Conservation (phyloP, 305 asterid genomes). For the Solanum hybrid region DNA sequence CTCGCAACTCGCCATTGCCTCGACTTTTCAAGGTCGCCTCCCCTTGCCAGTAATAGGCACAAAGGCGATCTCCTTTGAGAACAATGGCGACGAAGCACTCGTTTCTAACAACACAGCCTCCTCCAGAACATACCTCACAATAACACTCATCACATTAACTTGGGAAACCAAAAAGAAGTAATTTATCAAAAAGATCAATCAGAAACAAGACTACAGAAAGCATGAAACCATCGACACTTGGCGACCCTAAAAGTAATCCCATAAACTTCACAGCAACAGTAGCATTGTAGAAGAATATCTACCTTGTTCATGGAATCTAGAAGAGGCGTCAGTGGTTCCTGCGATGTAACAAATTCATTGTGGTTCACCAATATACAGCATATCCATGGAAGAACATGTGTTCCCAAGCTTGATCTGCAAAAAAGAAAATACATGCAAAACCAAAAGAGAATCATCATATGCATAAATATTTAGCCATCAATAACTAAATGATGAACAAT, state of each 20-base stretch:
- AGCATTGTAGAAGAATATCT: neutral
- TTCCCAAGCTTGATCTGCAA: conserved; percentile 46
- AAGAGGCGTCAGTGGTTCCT: conserved; percentile 44
- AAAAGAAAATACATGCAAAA: neutral
- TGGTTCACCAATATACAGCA: conserved; percentile 57
- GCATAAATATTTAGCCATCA: neutral
- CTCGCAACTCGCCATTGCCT: neutral
- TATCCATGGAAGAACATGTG: conserved; percentile 77
- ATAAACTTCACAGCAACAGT: neutral
- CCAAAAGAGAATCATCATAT: neutral
- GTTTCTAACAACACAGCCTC: neutral
- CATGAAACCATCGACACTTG: neutral
- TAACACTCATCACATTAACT: neutral
- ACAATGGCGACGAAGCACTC: neutral
- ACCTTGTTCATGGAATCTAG: conserved; percentile 79
- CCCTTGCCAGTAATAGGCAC: neutral
- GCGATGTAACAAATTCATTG: conserved; percentile 43
- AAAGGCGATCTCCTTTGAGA: neutral
- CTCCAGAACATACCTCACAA: neutral
- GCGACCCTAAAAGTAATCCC: neutral
- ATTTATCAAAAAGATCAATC: neutral
- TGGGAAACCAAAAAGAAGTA: neutral
- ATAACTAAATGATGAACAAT: neutral
- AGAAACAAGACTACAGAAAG: neutral
- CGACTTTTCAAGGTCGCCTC: neutral